These are phyloP conservation scores for Nemania bipapillata DNA, from an alignment of 2,329 filamentous ascomycete species.

Conservation along the genomic window DNA sequence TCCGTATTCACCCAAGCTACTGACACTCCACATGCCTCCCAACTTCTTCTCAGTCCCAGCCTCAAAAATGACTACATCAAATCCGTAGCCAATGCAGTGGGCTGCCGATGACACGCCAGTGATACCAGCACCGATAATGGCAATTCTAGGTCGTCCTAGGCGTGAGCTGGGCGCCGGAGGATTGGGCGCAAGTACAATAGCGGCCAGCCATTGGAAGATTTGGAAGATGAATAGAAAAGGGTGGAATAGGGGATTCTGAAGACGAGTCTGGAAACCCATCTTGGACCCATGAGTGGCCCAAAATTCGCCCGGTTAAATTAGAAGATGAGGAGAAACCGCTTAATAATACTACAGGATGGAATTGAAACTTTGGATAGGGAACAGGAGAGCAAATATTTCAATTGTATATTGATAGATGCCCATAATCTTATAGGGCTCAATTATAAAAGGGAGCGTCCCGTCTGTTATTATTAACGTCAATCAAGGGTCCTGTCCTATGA, in stretches of 20 bases:
- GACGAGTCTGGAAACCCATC: slow-evolving; percentile 38
- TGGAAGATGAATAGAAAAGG: slow-evolving; percentile 72
- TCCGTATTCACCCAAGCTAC: slow-evolving; percentile 43
- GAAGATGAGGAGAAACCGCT: too few relatives aligned
- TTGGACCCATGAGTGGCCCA: too few relatives aligned
- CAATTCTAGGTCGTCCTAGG: slow-evolving; percentile 72
- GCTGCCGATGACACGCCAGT: slow-evolving; percentile 81
- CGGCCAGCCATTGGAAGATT: slow-evolving; percentile 71
- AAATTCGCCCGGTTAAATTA: too few relatives aligned
- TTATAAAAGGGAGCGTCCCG: slow-evolving; percentile 1
- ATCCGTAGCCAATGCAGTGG: slow-evolving; percentile 86
- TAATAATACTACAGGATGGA: too few relatives aligned
- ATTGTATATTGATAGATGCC: too few relatives aligned
- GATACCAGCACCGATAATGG: slow-evolving; percentile 76
- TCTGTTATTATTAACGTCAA: background rate
- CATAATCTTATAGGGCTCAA: too few relatives aligned
- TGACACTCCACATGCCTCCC: slow-evolving; percentile 83
- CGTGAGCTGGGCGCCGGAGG: slow-evolving; percentile 70
- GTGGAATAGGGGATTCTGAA: slow-evolving; percentile 59
- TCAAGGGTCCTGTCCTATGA: slow-evolving; percentile 4
- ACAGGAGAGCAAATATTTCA: too few relatives aligned
- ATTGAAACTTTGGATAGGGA: too few relatives aligned
- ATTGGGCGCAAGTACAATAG: slow-evolving; percentile 73
- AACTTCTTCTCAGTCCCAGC: slow-evolving; percentile 72
- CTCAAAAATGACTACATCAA: slow-evolving; percentile 84